Percentiles rank a stretch among this genome's conserved stretches.
Conservation (phyloP, 805 yeast species). For the Jamesozyma hellenica region DNA sequence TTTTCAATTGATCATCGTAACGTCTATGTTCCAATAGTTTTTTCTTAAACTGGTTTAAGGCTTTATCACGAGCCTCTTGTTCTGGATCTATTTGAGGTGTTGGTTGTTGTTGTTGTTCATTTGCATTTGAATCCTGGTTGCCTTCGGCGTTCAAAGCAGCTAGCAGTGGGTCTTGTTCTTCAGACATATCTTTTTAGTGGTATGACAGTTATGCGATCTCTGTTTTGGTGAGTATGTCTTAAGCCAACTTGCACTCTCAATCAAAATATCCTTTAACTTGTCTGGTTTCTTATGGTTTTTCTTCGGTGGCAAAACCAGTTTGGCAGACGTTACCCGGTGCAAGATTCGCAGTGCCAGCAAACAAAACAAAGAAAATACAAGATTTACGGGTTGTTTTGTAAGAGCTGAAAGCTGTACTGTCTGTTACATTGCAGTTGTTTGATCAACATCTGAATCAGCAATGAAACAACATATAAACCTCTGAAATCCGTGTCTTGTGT, state of each 20-base stretch:
- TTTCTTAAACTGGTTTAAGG: constrained; percentile 68
- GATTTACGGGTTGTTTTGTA: no score
- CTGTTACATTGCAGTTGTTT: no score
- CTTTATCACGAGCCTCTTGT: constrained; percentile 48
- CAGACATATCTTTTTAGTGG: constrained; percentile 46
- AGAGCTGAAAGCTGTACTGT: no score
- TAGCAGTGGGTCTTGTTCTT: constrained; percentile 68
- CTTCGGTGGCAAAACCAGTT: background rate
- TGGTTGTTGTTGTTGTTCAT: constrained; percentile 15
- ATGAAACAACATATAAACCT: no score
- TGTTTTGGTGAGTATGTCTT: background rate
- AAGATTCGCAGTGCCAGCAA: no score
- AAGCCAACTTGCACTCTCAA: no score
- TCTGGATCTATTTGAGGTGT: constrained; percentile 48
- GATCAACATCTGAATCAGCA: no score
- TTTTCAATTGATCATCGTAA: constrained; percentile 86
- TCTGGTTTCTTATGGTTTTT: background rate
- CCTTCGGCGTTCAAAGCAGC: constrained; percentile 39
- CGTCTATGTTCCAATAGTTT: constrained; percentile 87
- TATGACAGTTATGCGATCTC: no score
- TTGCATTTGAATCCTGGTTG: constrained; percentile 1
- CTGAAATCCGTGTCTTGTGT: no score
- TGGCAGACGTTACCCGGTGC: no score
- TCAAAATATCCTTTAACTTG: no score
- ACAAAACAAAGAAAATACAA: no score